These are phyloP conservation scores for Parietaria judaica DNA, from an alignment of 306 rosid genomes.

Conservation along the genomic window DNA sequence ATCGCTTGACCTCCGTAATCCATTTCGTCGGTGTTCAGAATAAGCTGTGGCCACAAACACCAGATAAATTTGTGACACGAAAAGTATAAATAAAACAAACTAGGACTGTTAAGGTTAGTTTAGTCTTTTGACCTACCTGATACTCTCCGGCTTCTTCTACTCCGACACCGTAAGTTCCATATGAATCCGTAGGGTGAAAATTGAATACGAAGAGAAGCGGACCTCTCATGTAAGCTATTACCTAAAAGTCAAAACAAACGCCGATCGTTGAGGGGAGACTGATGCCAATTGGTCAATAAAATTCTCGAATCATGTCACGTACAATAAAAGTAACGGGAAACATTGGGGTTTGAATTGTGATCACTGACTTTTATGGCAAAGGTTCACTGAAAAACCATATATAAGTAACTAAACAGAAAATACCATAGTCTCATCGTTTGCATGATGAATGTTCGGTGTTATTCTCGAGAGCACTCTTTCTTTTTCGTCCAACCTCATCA, in stretches of 20 bases:
- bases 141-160: constrained; percentile 98
- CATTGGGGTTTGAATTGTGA: no score
- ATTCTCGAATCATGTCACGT: no score
- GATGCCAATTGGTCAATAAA: no score
- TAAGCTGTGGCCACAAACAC: constrained; percentile 38
- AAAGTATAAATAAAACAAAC: neutral
- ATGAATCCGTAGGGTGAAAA: constrained; percentile 80
- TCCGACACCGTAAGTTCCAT: constrained; percentile 54
- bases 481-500: constrained; percentile 81
- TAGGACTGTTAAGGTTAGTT: neutral
- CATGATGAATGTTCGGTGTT: constrained; percentile 63
- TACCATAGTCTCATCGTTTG: constrained; percentile 71
- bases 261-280: no score
- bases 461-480: constrained; percentile 55
- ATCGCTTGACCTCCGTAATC: constrained; percentile 78
- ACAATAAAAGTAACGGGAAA: no score
- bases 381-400: neutral
- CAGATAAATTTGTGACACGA: neutral
- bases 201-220: constrained; percentile 79
- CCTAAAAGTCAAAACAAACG: constrained; percentile 36
- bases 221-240: constrained; percentile 80
- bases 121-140: constrained; percentile 41
- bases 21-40: constrained; percentile 68
- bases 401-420: neutral
- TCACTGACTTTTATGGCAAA: no score